Evolutionary conservation across 495 filamentous ascomycete genomes (phyloP).

Genomic region (Aspergillus affinis): DNA sequence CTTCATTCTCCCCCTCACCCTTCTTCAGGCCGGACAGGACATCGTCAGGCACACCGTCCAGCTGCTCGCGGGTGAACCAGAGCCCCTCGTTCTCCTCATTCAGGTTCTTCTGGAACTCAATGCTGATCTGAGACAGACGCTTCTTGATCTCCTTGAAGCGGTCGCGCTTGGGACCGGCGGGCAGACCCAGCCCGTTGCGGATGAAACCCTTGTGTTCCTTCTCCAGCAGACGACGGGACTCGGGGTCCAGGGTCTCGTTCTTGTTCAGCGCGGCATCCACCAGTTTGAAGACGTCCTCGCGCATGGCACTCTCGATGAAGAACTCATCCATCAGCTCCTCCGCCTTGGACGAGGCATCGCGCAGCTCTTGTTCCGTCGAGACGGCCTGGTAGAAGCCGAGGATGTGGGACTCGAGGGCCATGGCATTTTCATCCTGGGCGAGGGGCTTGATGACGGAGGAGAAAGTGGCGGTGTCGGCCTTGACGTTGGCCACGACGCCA

Average conservation of each 20-base stretch:
- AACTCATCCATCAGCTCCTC: slow-evolving; percentile 68
- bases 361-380: slow-evolving; percentile 64
- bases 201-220: slow-evolving; percentile 69
- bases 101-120: slow-evolving; percentile 67
- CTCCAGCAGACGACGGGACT: slow-evolving; percentile 62
- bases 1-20: slow-evolving; percentile 67
- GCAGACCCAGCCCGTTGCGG: slow-evolving; percentile 60
- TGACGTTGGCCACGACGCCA: slow-evolving; percentile 67
- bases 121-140: slow-evolving; percentile 61
- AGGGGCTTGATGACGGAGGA: slow-evolving; percentile 63
- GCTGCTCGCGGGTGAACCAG: slow-evolving; percentile 62
- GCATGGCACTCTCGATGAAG: slow-evolving; percentile 64
- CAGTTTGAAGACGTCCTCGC: slow-evolving; percentile 64
- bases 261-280: slow-evolving; percentile 61
- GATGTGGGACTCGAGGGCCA: slow-evolving; percentile 58
- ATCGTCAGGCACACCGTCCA: slow-evolving; percentile 65
- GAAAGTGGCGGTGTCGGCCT: slow-evolving; percentile 64
- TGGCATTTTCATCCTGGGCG: slow-evolving; percentile 65
- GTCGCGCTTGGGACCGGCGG: slow-evolving; percentile 59
- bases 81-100: slow-evolving; percentile 68
- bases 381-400: slow-evolving; percentile 81
- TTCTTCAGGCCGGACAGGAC: slow-evolving; percentile 64
- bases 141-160: slow-evolving; percentile 76
- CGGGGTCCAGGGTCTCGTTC: slow-evolving; percentile 60
- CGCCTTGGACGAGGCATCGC: slow-evolving; percentile 68